Conservation (phyloP, 108 stramenopile genomes). For the Mediolabrus comicus region DNA sequence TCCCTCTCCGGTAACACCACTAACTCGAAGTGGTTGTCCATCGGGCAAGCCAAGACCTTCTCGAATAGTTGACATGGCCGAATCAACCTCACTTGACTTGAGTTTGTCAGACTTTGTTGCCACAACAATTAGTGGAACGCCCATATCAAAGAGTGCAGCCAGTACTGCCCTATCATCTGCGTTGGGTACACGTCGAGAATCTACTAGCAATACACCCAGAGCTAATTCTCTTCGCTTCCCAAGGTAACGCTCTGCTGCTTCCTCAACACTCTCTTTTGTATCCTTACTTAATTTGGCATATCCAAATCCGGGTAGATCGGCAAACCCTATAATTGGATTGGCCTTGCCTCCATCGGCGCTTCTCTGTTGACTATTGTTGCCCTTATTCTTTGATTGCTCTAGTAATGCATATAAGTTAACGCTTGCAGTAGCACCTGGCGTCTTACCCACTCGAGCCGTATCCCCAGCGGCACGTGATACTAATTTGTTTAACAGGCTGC, state of each 20-base stretch:
- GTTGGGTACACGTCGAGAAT: slow-evolving; percentile 79
- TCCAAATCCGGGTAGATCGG: slow-evolving; percentile 95
- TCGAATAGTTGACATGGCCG: slow-evolving; percentile 52
- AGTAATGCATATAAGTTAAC: slow-evolving; percentile 78
- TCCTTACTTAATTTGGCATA: slow-evolving; percentile 91
- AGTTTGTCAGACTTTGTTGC: slow-evolving; percentile 93
- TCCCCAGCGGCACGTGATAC: slow-evolving; percentile 44
- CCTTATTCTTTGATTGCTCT: slow-evolving; percentile 23
- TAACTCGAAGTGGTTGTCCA: slow-evolving; percentile 74
- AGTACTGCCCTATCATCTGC: slow-evolving; percentile 83
- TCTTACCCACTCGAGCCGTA: slow-evolving; percentile 79
- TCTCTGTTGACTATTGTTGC: slow-evolving; percentile 19
- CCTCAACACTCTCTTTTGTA: slow-evolving; percentile 74
- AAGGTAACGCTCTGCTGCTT: slow-evolving; percentile 83
- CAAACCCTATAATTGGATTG: slow-evolving; percentile 71
- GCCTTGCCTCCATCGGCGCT: slow-evolving; percentile 16
- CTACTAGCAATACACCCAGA: slow-evolving; percentile 86
- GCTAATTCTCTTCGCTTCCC: slow-evolving; percentile 80
- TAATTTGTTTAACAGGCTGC: slow-evolving; percentile 71
- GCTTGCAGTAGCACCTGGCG: slow-evolving; percentile 81
- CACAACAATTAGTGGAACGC: slow-evolving; percentile 81
- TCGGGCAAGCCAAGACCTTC: slow-evolving; percentile 73
- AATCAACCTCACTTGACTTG: slow-evolving; percentile 42
- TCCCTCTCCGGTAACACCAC: slow-evolving; percentile 74
- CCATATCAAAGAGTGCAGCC: slow-evolving; percentile 85